A percentile compares a stretch with the other conserved stretches of the same genome.
Conservation (phyloP, 2,329 filamentous ascomycete species). For the Monilinia aucupariae region DNA sequence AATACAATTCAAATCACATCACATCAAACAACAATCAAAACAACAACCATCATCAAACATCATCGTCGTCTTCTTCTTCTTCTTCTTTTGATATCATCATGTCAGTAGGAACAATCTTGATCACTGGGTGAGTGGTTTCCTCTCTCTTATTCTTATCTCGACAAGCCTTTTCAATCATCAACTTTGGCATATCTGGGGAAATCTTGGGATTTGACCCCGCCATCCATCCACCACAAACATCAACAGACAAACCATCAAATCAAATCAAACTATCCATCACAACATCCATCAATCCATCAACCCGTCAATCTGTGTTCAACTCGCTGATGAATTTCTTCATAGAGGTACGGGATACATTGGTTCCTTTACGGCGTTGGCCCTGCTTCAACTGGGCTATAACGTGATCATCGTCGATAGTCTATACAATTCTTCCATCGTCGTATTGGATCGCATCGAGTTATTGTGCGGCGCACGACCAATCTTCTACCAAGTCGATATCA, state of each 20-base stretch:
- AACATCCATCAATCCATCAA: neutral
- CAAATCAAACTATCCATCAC: no score
- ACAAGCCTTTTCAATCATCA: no score
- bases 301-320: neutral
- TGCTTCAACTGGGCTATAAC: constrained; percentile 91
- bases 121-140: constrained; percentile 69
- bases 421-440: constrained; percentile 92
- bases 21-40: neutral
- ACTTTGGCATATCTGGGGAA: no score
- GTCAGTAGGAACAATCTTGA: constrained; percentile 80
- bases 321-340: constrained; percentile 28
- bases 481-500: constrained; percentile 85
- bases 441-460: constrained; percentile 89
- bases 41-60: neutral
- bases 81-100: constrained; percentile 54
- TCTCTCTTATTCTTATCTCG: no score
- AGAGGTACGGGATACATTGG: constrained; percentile 98
- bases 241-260: no score
- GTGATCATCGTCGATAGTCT: constrained; percentile 95
- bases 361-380: constrained; percentile 88
- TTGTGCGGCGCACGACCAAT: constrained; percentile 81
- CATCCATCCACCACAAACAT: no score
- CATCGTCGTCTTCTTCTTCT: no score
- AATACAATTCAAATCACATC: no score
- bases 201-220: no score